A percentile compares a stretch with the other conserved stretches of the same genome.
Conservation (phyloP, 352 stramenopile species). For the Thalassiosira pacifica region DNA sequence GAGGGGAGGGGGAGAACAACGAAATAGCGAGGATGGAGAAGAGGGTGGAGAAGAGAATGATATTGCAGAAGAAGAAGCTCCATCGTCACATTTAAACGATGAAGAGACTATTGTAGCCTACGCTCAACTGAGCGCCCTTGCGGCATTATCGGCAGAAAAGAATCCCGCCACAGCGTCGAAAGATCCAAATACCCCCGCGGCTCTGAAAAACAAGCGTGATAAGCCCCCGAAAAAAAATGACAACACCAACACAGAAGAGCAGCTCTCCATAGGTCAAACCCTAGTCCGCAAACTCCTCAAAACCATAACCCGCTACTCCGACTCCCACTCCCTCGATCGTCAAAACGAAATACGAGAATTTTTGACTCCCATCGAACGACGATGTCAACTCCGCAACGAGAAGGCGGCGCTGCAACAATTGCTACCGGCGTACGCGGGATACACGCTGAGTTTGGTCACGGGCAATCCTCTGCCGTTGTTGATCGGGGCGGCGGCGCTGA, state of each 20-base stretch:
- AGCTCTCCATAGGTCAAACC: conserved; percentile 46
- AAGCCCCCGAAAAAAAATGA: too few relatives aligned
- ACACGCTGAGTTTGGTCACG: conserved; percentile 49
- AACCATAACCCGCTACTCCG: conserved; percentile 63
- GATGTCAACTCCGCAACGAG: conserved; percentile 49
- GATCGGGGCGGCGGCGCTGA: conserved; percentile 43
- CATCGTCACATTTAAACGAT: background rate
- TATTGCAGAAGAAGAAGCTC: background rate
- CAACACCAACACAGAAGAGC: background rate
- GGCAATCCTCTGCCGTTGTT: conserved; percentile 66
- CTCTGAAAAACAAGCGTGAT: background rate
- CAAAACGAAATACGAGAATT: conserved; percentile 67
- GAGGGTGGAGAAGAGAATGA: background rate
- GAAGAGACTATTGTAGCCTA: conserved; percentile 61
- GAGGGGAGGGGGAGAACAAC: background rate
- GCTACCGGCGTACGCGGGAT: conserved; percentile 52
- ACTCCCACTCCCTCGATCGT: conserved; percentile 55
- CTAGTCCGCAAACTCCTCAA: conserved; percentile 63
- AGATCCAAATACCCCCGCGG: conserved; percentile 8
- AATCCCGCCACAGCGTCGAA: conserved; percentile 41
- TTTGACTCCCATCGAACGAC: conserved; percentile 52
- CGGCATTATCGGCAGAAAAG: conserved; percentile 66
- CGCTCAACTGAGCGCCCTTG: conserved; percentile 65
- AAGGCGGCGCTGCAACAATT: conserved; percentile 47
- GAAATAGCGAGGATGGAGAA: background rate